Conservation (phyloP, 306 rosid genomes). For the Elaeagnus macrophylla region DNA sequence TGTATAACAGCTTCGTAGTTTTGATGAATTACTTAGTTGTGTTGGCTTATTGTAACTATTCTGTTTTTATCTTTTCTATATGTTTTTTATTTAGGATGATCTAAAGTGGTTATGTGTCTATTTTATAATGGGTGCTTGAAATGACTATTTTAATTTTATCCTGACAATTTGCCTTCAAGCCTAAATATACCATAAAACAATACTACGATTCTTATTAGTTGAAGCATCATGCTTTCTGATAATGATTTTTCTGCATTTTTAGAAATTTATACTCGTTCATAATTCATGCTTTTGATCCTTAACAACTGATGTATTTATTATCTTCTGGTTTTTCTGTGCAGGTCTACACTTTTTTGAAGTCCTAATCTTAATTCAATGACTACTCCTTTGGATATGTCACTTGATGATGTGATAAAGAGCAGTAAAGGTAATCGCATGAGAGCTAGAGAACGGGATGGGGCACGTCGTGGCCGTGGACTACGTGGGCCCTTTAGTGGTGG, state of each 20-base stretch:
- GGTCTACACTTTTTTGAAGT: neutral
- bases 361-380: conserved; percentile 35
- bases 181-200: no score
- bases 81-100: no score
- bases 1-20: no score
- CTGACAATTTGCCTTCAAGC: no score
- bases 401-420: conserved; percentile 76
- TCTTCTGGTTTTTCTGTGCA: neutral
- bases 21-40: no score
- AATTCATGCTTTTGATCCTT: neutral
- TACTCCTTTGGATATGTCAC: conserved; percentile 82
- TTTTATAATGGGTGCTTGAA: no score
- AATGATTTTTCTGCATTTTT: no score
- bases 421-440: conserved; percentile 60
- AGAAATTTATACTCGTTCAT: neutral
- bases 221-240: neutral
- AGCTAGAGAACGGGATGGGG: conserved; percentile 69
- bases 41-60: no score
- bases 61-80: no score
- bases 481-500: conserved; percentile 40
- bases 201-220: no score
- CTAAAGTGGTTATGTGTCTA: no score
- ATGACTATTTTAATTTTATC: no score
- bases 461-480: conserved; percentile 60
- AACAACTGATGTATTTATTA: neutral